These are phyloP conservation scores for Abrus pulchellus DNA, from an alignment of 306 rosid genomes.

Conservation along the genomic window DNA sequence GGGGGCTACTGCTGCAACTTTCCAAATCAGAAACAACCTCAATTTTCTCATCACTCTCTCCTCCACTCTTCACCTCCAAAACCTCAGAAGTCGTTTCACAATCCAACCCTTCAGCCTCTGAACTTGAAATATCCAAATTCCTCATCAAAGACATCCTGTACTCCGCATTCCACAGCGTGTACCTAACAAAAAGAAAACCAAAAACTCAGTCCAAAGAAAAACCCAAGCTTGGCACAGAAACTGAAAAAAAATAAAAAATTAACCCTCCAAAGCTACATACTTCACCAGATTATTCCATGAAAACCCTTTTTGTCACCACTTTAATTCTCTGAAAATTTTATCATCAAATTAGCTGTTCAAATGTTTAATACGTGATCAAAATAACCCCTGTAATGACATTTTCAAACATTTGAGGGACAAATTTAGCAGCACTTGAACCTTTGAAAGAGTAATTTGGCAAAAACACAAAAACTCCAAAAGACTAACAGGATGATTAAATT, in stretches of 20 bases:
- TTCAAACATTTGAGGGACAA: too few species aligned
- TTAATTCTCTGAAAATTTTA: not conserved
- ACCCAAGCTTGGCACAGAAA: not conserved
- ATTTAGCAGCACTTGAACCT: too few species aligned
- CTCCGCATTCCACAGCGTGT: conserved; percentile 96
- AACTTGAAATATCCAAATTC: conserved; percentile 74
- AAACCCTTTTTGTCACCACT: not conserved
- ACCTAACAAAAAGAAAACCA: conserved; percentile 57
- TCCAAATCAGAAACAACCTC: conserved; percentile 60
- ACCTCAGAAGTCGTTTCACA: conserved; percentile 38
- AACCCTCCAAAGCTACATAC: conserved; percentile 21
- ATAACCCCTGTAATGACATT: too few species aligned
- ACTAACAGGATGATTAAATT: too few species aligned
- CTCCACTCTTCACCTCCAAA: conserved; percentile 52
- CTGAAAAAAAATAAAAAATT: not conserved
- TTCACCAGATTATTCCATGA: not conserved
- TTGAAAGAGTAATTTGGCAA: too few species aligned
- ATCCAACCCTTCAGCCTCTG: conserved; percentile 42
- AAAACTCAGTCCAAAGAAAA: conserved; percentile 19
- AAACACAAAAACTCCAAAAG: too few species aligned
- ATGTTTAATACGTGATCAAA: too few species aligned
- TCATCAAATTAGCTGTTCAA: not conserved
- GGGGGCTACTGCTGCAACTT: conserved; percentile 44
- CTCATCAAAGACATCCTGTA: conserved; percentile 84
- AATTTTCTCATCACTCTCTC: conserved; percentile 30